Conservation (phyloP, 1,284 basidiomycete species). For the Microbotryum scabiosae region DNA sequence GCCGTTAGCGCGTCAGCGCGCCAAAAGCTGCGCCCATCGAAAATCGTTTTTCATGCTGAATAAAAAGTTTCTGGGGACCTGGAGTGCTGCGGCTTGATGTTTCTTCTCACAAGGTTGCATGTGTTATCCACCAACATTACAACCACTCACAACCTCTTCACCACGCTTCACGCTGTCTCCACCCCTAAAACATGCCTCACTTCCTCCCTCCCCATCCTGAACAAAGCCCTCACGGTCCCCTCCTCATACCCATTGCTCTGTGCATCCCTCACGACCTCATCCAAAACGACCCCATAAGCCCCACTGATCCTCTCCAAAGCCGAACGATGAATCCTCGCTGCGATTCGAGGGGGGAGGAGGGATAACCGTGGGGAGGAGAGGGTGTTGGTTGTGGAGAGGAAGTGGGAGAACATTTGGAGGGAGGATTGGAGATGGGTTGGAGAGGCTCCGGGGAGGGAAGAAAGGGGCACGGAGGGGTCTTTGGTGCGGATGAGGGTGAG, state of each 20-base stretch:
- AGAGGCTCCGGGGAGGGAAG: conserved; percentile 53
- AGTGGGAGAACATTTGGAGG: conserved; percentile 45
- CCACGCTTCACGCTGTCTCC: no score
- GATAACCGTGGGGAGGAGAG: conserved; percentile 55
- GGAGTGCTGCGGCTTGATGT: no score
- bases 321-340: conserved; percentile 61
- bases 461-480: conserved; percentile 55
- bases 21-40: no score
- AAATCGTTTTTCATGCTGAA: no score
- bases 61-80: no score
- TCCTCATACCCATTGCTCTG: conserved; percentile 73
- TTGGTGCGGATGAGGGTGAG: conserved; percentile 53
- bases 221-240: conserved; percentile 56
- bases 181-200: conserved; percentile 43
- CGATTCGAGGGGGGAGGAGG: conserved; percentile 59
- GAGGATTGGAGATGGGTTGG: conserved; percentile 50
- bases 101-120: no score
- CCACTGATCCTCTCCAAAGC: conserved; percentile 59
- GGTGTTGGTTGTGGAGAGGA: conserved; percentile 44
- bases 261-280: conserved; percentile 54
- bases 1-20: no score
- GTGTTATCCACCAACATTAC: no score
- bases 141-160: no score
- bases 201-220: conserved; percentile 55
- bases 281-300: conserved; percentile 58